Conservation (phyloP, 805 yeast species). For the Cyberlindnera euphorbiae region DNA sequence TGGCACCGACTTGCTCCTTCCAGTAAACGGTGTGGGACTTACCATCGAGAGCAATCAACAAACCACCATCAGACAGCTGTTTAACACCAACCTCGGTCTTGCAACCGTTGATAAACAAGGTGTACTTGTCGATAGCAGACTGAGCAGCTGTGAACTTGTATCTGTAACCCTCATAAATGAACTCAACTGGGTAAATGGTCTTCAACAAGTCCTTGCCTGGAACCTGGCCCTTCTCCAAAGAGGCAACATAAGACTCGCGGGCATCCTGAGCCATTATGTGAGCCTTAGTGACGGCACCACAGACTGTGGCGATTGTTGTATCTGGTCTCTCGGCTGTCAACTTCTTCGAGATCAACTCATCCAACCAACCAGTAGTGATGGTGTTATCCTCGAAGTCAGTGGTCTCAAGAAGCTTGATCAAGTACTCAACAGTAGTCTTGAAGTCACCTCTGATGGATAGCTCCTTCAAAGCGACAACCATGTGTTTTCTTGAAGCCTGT, state of each 20-base stretch:
- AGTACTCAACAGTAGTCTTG: conserved; percentile 95
- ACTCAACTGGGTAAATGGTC: conserved; percentile 89
- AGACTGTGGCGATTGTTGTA: conserved; percentile 79
- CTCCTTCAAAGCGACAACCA: conserved; percentile 98
- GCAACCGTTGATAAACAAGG: conserved; percentile 90
- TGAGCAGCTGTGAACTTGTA: conserved; percentile 95
- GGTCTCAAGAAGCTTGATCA: conserved; percentile 91
- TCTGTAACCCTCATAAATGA: conserved; percentile 89
- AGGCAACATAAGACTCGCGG: conserved; percentile 59
- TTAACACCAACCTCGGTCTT: conserved; percentile 83
- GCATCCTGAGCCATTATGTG: conserved; percentile 71
- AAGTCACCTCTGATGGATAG: conserved; percentile 97
- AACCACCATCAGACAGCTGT: conserved; percentile 91
- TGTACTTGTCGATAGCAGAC: conserved; percentile 79
- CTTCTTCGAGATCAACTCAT: conserved; percentile 87
- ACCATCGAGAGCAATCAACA: conserved; percentile 83
- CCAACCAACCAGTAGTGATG: conserved; percentile 98
- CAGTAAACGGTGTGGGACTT: conserved; percentile 93
- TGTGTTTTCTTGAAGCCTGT: conserved; percentile 95
- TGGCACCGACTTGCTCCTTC: conserved; percentile 96
- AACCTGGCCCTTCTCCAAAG: conserved; percentile 95
- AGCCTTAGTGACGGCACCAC: conserved; percentile 98
- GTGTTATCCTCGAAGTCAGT: conserved; percentile 95
- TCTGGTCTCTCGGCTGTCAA: conserved; percentile 98
- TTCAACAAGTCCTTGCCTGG: conserved; percentile 76